phyloP scores from a whole-genome alignment of 257 asterid species.

The Salvia splendens region DNA sequence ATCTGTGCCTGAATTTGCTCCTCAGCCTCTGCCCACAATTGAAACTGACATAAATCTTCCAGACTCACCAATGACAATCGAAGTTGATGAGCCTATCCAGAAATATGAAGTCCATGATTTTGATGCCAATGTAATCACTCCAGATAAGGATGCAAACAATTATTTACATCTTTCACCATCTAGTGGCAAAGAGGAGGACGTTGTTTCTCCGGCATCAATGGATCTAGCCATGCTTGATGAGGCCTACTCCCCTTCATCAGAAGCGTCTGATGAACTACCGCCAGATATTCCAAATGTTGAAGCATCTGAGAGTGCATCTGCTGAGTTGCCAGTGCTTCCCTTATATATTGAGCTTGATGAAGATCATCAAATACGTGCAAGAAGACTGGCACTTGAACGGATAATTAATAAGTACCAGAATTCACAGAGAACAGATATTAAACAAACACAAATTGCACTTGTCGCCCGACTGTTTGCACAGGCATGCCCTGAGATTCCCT shows the following conservation, averaged over 20 bases:
- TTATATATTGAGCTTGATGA: slow-evolving; percentile 58
- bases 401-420: slow-evolving; percentile 65
- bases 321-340: slow-evolving; percentile 65
- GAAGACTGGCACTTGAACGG: slow-evolving; percentile 66
- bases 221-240: slow-evolving; percentile 53
- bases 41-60: slow-evolving; percentile 42
- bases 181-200: slow-evolving; percentile 52
- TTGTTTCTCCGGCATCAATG: slow-evolving; percentile 38
- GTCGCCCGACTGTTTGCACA: slow-evolving; percentile 89
- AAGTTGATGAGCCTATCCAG: slow-evolving; percentile 37
- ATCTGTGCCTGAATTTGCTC: slow-evolving; percentile 43
- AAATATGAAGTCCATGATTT: slow-evolving; percentile 47
- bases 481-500: slow-evolving; percentile 53
- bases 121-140: slow-evolving; percentile 42
- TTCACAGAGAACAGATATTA: slow-evolving; percentile 54
- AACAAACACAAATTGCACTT: slow-evolving; percentile 77
- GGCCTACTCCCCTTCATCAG: slow-evolving; percentile 73
- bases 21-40: slow-evolving; percentile 45
- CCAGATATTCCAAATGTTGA: slow-evolving; percentile 53
- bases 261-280: slow-evolving; percentile 63
- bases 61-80: slow-evolving; percentile 40
- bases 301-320: slow-evolving; percentile 50
- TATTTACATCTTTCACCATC: slow-evolving; percentile 40
- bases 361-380: slow-evolving; percentile 56
- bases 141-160: slow-evolving; percentile 46